These are phyloP conservation scores for Taxawa tesnikishii DNA, from an alignment of 2,329 filamentous ascomycete species.

Conservation along the genomic window DNA sequence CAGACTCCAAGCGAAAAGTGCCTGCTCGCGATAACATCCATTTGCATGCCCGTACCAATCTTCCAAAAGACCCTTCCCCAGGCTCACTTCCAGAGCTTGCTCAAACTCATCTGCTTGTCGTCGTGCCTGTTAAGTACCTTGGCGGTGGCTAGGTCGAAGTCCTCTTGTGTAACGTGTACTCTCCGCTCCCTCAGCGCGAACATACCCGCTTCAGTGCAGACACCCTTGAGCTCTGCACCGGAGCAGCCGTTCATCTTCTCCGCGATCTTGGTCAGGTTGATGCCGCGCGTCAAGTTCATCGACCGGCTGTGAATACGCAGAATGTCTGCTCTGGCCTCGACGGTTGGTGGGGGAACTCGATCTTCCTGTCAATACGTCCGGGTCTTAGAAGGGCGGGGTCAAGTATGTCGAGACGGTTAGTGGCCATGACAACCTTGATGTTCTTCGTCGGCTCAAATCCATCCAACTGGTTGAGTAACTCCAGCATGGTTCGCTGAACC, in stretches of 20 bases:
- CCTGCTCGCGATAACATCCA: no score
- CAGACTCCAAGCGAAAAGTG: no score
- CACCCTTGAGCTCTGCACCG: constrained; percentile 93
- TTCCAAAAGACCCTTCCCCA: no score
- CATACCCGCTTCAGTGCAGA: constrained; percentile 98
- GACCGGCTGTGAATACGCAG: constrained; percentile 92
- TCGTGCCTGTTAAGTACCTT: constrained; percentile 99
- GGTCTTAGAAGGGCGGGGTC: constrained; percentile 89
- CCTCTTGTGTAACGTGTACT: constrained; percentile 97
- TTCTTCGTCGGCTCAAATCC: constrained; percentile 99
- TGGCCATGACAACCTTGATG: constrained; percentile 99
- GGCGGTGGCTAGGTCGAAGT: constrained; percentile 95
- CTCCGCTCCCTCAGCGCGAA: constrained; percentile 88
- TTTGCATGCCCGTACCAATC: no score
- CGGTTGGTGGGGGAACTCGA: constrained; percentile 96
- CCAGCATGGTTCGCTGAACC: constrained; percentile 96
- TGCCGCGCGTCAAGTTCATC: constrained; percentile 96
- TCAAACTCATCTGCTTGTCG: constrained; percentile 87
- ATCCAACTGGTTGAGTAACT: constrained; percentile 94
- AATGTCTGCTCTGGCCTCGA: constrained; percentile 95
- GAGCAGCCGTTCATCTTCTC: constrained; percentile 99
- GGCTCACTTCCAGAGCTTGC: constrained; percentile 74
- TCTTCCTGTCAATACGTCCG: constrained; percentile 97
- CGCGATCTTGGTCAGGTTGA: constrained; percentile 95
- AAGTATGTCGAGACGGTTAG: constrained; percentile 92